Conservation (phyloP, 805 yeast genomes). For the Spathaspora passalidarum region DNA sequence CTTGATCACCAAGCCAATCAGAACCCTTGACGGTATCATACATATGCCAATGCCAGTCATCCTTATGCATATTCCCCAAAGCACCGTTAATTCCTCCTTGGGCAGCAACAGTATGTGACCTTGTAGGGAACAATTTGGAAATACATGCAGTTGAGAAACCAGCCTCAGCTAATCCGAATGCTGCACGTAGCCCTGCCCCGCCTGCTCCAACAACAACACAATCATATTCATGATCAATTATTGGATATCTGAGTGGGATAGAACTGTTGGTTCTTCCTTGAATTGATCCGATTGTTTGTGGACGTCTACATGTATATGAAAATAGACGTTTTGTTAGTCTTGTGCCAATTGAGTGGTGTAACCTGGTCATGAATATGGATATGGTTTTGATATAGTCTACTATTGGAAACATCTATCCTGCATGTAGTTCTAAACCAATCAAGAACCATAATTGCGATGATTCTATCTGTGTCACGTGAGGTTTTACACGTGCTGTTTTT, state of each 20-base stretch:
- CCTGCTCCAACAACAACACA: conserved; percentile 99
- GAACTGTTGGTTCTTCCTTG: conserved; percentile 40
- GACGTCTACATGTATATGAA: conserved; percentile 24
- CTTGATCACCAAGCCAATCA: conserved; percentile 99
- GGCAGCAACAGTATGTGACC: conserved; percentile 98
- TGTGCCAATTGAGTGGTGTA: background rate
- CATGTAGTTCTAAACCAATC: background rate
- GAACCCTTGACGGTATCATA: conserved; percentile 99
- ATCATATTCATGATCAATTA: conserved; percentile 96
- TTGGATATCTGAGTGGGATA: conserved; percentile 68
- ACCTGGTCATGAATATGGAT: too few relatives aligned
- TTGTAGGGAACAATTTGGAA: conserved; percentile 94
- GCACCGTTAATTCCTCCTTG: conserved; percentile 99
- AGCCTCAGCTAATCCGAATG: conserved; percentile 94
- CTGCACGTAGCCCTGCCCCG: conserved; percentile 98
- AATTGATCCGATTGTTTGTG: conserved; percentile 37
- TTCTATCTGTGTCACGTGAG: background rate
- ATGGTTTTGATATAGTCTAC: background rate
- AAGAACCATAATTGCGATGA: background rate
- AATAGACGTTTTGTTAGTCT: conserved; percentile 13
- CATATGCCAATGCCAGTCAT: conserved; percentile 99
- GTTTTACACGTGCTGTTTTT: too few relatives aligned
- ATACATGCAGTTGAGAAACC: conserved; percentile 98
- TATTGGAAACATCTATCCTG: background rate
- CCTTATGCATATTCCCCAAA: conserved; percentile 95